A percentile compares a stretch with the other conserved stretches of the same genome.
These are phyloP conservation scores for Cercospora zeina DNA, from an alignment of 2,329 filamentous ascomycete genomes.

Conservation along the genomic window DNA sequence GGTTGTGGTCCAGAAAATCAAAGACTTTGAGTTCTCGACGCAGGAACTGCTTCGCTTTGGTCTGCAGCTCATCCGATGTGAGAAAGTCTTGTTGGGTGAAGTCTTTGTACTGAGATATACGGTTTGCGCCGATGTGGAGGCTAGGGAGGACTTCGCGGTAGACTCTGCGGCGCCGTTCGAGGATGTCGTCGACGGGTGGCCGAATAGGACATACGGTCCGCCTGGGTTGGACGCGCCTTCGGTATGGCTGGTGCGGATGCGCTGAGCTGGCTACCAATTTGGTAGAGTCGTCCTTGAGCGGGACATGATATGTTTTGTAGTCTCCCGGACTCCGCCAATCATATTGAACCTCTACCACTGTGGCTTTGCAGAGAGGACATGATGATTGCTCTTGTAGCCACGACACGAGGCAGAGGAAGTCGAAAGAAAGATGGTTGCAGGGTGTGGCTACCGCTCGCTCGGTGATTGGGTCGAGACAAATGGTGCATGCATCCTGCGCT, in stretches of 20 bases:
- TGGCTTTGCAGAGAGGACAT: slow-evolving; percentile 73
- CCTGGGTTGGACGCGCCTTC: slow-evolving; percentile 8
- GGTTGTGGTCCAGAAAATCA: slow-evolving; percentile 59
- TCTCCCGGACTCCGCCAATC: slow-evolving; percentile 56
- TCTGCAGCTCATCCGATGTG: slow-evolving; percentile 65
- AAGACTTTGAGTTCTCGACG: slow-evolving; percentile 84
- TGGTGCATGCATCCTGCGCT: slow-evolving; percentile 66
- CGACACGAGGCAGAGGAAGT: slow-evolving; percentile 78
- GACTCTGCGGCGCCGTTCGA: slow-evolving; percentile 66
- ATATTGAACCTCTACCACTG: slow-evolving; percentile 64
- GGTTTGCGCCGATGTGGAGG: slow-evolving; percentile 78
- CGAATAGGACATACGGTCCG: background rate
- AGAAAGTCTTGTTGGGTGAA: slow-evolving; percentile 68
- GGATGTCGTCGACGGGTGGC: slow-evolving; percentile 37
- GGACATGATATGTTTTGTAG: slow-evolving; percentile 57
- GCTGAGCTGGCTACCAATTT: background rate
- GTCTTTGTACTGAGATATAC: slow-evolving; percentile 72
- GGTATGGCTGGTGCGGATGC: slow-evolving; percentile 5
- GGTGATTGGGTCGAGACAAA: slow-evolving; percentile 76
- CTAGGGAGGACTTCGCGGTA: slow-evolving; percentile 74
- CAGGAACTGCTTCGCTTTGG: slow-evolving; percentile 77
- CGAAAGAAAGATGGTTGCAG: slow-evolving; percentile 78
- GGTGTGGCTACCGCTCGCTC: slow-evolving; percentile 71
- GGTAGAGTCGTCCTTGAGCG: slow-evolving; percentile 15
- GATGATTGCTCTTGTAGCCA: slow-evolving; percentile 73